Evolutionary conservation across 2,329 filamentous ascomycete genomes (phyloP).

Genomic region (Cladophialophora psammophila): DNA sequence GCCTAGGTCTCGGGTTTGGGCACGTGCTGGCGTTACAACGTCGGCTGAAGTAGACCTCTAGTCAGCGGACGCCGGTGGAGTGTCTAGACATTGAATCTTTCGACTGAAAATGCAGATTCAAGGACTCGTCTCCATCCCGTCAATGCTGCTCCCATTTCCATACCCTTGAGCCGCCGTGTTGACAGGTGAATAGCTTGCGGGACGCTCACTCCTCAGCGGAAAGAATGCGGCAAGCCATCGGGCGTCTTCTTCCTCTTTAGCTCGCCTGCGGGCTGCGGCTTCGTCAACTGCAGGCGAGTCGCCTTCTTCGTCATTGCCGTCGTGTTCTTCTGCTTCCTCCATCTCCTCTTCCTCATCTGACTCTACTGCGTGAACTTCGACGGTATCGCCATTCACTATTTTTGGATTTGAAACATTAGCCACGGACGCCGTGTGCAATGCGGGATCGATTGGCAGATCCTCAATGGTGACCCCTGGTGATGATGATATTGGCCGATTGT

Average conservation of each 20-base stretch:
- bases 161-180: neutral
- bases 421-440: neutral
- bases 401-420: slow-evolving; percentile 7
- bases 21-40: neutral
- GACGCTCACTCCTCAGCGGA: neutral
- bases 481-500: neutral
- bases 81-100: neutral
- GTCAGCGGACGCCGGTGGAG: neutral
- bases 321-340: slow-evolving; percentile 3
- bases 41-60: neutral
- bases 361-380: neutral
- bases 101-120: neutral
- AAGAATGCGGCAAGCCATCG: neutral
- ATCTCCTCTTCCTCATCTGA: slow-evolving; percentile 1
- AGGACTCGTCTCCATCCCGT: slow-evolving; percentile 7
- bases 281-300: neutral
- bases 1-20: neutral
- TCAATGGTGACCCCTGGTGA: neutral
- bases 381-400: slow-evolving; percentile 20
- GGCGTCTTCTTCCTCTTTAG: neutral
- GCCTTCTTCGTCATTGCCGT: neutral
- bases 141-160: slow-evolving; percentile 11
- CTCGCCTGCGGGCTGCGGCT: neutral
- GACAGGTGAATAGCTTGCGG: neutral
- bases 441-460: slow-evolving; percentile 4